Base-by-base conservation (phyloP, 2,329 filamentous ascomycete species). In the Venturia nashicola region DNA sequence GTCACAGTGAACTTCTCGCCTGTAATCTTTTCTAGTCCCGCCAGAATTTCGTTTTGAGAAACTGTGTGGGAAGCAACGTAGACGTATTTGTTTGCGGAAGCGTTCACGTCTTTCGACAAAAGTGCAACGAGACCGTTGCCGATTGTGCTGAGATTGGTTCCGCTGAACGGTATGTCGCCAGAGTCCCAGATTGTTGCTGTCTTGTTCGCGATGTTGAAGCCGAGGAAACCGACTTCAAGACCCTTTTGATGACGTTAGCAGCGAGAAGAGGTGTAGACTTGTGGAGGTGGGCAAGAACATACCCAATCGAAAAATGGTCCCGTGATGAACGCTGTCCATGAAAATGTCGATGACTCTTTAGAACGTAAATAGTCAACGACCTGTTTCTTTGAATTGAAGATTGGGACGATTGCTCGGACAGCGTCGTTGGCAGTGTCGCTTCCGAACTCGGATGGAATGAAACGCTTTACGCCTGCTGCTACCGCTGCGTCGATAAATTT, bases 271-370 rank as follows among this genome's bases (percentile, higher is more conserved):
- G 9, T 12, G n/a, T 3, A 14, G 18, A 18, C 27, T 44, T 5
- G 54, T 27, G 44, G 44, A 48, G 44, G 20, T 27, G 42, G 57
- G 63, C 69, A 65, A 12, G 23, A 8, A 68, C 73, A 34, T 70
- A 80, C 77, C 82, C 80, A 83, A 69, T 88, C 85, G 69, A 88
- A 85, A 71, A 88, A 84, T 2, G 81, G 74, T 0, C 84, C 83
- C 9, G 76, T 81, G 3, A 83, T 79, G 16, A 88, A 70, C 2
- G 76, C 81, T 1, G 83, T 86, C 85, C 85, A 88, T 39, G 76
- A 79, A 66, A 88, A 80, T 0, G 68, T 71, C 65, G 60, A 74
- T 71, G 48, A 62, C 46, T 66, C 65, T 20, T 62, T 64, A 3
- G 46, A 32, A 4, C 27, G 34, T 14, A 61, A 18, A 20, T 64